Conservation (phyloP, 177 flowering plant genomes). For the Vitis hybrid region DNA sequence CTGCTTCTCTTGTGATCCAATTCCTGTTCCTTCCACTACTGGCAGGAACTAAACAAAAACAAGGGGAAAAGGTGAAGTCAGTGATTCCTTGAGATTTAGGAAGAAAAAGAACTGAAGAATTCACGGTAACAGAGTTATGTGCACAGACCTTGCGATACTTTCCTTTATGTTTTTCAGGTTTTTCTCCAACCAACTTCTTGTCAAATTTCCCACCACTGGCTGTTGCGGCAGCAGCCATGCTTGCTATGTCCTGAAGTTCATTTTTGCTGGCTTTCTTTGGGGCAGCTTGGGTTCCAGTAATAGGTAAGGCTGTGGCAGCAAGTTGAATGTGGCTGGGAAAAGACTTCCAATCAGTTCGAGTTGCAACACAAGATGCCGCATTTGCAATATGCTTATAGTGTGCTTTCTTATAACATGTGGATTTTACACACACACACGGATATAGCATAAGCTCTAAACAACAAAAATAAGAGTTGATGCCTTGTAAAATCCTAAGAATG, state of each 20-base stretch:
- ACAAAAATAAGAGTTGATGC: background rate
- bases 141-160: conserved; percentile 80
- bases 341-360: conserved; percentile 10
- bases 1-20: conserved; percentile 66
- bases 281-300: conserved; percentile 69
- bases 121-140: background rate
- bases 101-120: conserved; percentile 1
- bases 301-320: conserved; percentile 88
- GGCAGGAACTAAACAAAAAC: conserved; percentile 62
- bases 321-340: conserved; percentile 84
- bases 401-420: no score
- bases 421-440: no score
- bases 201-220: conserved; percentile 99
- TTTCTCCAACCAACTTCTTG: conserved; percentile 88
- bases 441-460: background rate
- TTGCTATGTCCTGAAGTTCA: conserved; percentile 78
- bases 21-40: conserved; percentile 72
- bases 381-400: no score
- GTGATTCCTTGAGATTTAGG: background rate
- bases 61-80: background rate
- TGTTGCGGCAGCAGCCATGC: conserved; percentile 81
- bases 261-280: conserved; percentile 66
- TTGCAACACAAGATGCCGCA: no score
- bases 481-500: background rate
- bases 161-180: conserved; percentile 73